These are phyloP conservation scores for Plenodomus biglobosus DNA, from an alignment of 2,329 filamentous ascomycete genomes.

Conservation along the genomic window DNA sequence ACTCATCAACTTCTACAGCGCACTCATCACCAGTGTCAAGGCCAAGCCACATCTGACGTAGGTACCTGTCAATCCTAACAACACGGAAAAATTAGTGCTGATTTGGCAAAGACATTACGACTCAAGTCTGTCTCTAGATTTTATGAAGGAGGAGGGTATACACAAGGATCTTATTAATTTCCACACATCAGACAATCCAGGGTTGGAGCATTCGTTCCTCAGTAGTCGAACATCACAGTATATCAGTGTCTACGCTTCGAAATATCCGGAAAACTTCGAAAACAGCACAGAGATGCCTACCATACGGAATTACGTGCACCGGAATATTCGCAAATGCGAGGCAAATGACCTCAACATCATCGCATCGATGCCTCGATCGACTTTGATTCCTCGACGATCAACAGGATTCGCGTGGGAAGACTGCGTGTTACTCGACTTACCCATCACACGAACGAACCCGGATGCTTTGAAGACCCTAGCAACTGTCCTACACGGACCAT, in stretches of 20 bases:
- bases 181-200: conserved; percentile 53
- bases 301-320: conserved; percentile 52
- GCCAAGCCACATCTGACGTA: conserved; percentile 35
- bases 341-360: conserved; percentile 60
- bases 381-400: conserved; percentile 51
- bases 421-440: conserved; percentile 52
- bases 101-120: conserved; percentile 35
- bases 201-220: conserved; percentile 57
- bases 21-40: conserved; percentile 52
- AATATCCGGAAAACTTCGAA: conserved; percentile 59
- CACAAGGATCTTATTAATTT: conserved; percentile 55
- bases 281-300: conserved; percentile 48
- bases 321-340: conserved; percentile 56
- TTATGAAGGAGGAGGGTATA: conserved; percentile 54
- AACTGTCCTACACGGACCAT: conserved; percentile 58
- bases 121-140: conserved; percentile 52
- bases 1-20: conserved; percentile 59
- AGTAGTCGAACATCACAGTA: conserved; percentile 59
- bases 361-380: conserved; percentile 57
- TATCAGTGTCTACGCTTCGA: conserved; percentile 57
- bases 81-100: background rate
- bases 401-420: conserved; percentile 41
- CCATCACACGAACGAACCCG: conserved; percentile 55
- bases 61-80: conserved; percentile 4
- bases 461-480: conserved; percentile 59